Conservation (phyloP, 768 basidiomycete genomes). For the Boletus insuetus region DNA sequence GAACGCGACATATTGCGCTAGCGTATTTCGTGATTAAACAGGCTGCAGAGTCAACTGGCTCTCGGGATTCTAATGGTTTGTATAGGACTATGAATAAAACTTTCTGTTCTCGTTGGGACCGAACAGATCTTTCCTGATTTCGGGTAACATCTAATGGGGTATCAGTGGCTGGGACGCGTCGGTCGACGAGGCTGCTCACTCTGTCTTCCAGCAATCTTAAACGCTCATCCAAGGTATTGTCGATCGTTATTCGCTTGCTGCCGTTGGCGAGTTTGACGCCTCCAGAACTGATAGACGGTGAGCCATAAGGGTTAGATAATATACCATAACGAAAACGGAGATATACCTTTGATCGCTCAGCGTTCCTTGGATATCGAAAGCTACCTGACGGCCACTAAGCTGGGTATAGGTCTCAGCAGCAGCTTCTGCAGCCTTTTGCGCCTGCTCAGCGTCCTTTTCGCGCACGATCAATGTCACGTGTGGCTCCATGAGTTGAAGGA, state of each 20-base stretch:
- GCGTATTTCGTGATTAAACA: too few relatives aligned
- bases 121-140: slow-evolving; percentile 86
- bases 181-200: slow-evolving; percentile 44
- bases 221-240: slow-evolving; percentile 94
- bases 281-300: slow-evolving; percentile 57
- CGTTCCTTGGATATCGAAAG: slow-evolving; percentile 55
- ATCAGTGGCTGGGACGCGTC: not conserved
- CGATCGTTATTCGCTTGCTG: slow-evolving; percentile 76
- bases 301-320: not conserved
- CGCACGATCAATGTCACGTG: slow-evolving; percentile 65
- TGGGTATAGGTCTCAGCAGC: slow-evolving; percentile 72
- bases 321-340: not conserved
- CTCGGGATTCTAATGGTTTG: not conserved
- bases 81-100: slow-evolving; percentile 62
- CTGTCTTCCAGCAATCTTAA: slow-evolving; percentile 86
- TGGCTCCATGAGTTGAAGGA: slow-evolving; percentile 79
- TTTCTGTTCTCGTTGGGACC: slow-evolving; percentile 90
- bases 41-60: not conserved
- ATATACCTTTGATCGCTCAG: slow-evolving; percentile 69
- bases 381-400: slow-evolving; percentile 67
- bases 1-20: not conserved
- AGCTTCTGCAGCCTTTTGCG: slow-evolving; percentile 57
- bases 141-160: slow-evolving; percentile 83
- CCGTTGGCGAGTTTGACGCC: slow-evolving; percentile 78
- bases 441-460: slow-evolving; percentile 59